Evolutionary conservation across 208 protist genomes (phyloP).

Genomic region (Phytomonas sp.): DNA sequence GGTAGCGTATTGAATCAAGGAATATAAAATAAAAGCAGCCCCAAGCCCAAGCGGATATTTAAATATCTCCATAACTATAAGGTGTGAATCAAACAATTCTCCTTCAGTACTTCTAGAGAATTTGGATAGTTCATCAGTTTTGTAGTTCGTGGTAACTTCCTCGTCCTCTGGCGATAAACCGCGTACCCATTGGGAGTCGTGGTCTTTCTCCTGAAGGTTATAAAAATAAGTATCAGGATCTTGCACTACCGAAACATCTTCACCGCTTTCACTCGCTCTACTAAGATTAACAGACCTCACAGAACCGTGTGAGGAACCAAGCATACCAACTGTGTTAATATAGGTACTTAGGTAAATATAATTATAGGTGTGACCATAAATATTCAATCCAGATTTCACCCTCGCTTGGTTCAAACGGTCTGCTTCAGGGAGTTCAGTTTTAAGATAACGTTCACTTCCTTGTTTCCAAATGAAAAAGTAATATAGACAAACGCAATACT

Average conservation of each 20-base stretch:
- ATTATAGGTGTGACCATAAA: constrained; percentile 1
- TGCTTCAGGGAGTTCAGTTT: background rate
- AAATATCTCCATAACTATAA: background rate
- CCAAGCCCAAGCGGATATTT: background rate
- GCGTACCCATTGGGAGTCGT: constrained; percentile 54
- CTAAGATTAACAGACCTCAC: constrained; percentile 5
- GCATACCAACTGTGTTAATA: constrained; percentile 3
- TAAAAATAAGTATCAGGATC: constrained; percentile 50
- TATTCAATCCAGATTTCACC: background rate
- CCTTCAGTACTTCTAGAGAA: background rate
- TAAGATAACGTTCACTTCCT: background rate
- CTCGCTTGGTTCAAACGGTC: background rate
- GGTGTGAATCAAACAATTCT: background rate
- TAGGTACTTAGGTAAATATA: background rate
- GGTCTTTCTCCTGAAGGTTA: constrained; percentile 33
- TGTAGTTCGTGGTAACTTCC: constrained; percentile 13
- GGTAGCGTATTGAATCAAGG: background rate
- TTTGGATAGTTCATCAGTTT: constrained; percentile 20
- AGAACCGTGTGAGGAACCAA: background rate
- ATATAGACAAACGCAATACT: background rate
- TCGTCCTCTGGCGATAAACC: constrained; percentile 50
- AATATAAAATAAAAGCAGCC: background rate
- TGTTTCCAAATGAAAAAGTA: background rate
- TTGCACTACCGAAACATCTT: constrained; percentile 42
- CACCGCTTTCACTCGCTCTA: constrained; percentile 8